Evolutionary conservation across 106 monocot species (phyloP).

Genomic region (Xerophyta viscosa): DNA sequence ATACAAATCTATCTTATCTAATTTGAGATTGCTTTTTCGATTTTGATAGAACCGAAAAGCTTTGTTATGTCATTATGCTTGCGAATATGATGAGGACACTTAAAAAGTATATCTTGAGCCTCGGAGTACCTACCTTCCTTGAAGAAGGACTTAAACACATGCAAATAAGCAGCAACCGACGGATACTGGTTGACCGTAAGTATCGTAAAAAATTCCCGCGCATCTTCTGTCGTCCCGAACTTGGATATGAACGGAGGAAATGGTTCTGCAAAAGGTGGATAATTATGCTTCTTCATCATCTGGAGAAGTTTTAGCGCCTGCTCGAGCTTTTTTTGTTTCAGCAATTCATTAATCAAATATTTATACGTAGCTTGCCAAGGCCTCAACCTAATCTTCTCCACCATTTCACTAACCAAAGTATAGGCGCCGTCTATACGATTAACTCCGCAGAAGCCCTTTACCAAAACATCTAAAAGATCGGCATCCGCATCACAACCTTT

Average conservation of each 20-base stretch:
- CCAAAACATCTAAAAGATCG: constrained; percentile 62
- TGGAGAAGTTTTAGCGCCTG: constrained; percentile 55
- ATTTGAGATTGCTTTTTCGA: constrained; percentile 12
- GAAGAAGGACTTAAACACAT: constrained; percentile 72
- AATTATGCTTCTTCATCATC: constrained; percentile 62
- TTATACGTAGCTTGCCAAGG: constrained; percentile 86
- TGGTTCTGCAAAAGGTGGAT: constrained; percentile 73
- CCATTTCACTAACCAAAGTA: constrained; percentile 49
- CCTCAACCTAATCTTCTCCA: constrained; percentile 31
- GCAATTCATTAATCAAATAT: constrained; percentile 49
- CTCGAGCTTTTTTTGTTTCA: constrained; percentile 46
- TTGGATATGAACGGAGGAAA: constrained; percentile 62
- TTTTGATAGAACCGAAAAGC: constrained; percentile 61
- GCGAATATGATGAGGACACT: constrained; percentile 77
- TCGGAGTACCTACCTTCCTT: constrained; percentile 72
- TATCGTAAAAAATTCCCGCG: constrained; percentile 47
- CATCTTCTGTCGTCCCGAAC: constrained; percentile 76
- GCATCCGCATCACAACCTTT: constrained; percentile 47
- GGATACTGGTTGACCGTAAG: constrained; percentile 55
- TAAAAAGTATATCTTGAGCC: constrained; percentile 76
- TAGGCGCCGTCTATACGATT: constrained; percentile 30
- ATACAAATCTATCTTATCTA: too few relatives aligned
- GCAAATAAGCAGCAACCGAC: constrained; percentile 42
- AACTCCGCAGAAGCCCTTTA: constrained; percentile 55
- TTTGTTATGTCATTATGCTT: constrained; percentile 50